Conservation (phyloP, 768 basidiomycete species). For the Vishniacozyma victoriae region DNA sequence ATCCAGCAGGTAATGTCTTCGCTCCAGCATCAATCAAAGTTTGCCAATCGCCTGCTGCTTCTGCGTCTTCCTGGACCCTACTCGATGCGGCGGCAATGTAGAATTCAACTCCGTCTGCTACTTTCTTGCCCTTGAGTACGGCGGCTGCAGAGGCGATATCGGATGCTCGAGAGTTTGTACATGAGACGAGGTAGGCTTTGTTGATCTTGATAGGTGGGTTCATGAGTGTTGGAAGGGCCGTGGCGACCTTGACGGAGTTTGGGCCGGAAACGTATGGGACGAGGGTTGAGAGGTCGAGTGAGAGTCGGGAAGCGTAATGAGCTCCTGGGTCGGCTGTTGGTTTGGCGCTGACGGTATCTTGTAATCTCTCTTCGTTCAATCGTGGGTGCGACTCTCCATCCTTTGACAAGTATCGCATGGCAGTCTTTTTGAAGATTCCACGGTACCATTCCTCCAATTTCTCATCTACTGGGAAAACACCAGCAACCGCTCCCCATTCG, state of each 20-base stretch:
- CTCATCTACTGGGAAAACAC: slow-evolving; percentile 87
- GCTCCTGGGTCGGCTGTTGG: slow-evolving; percentile 69
- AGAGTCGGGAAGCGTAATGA: slow-evolving; percentile 75
- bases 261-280: slow-evolving; percentile 95
- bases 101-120: slow-evolving; percentile 87
- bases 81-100: slow-evolving; percentile 96
- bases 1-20: slow-evolving; percentile 86
- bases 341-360: slow-evolving; percentile 55
- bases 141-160: slow-evolving; percentile 87
- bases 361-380: slow-evolving; percentile 67
- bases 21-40: slow-evolving; percentile 80
- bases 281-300: slow-evolving; percentile 86
- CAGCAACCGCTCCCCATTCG: slow-evolving; percentile 96
- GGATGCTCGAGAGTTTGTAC: slow-evolving; percentile 93
- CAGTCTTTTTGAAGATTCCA: slow-evolving; percentile 62
- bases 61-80: slow-evolving; percentile 82
- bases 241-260: slow-evolving; percentile 96
- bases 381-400: slow-evolving; percentile 75
- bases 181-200: slow-evolving; percentile 97
- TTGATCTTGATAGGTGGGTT: slow-evolving; percentile 70
- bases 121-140: slow-evolving; percentile 70
- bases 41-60: slow-evolving; percentile 80
- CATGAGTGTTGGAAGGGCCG: slow-evolving; percentile 77
- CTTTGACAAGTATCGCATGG: slow-evolving; percentile 58
- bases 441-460: slow-evolving; percentile 83